Evolutionary conservation across 192 early-diverging fungal species (phyloP), one percentile per base, ranked within the genome.

Genomic region (Backusella morwellensis): DNA sequence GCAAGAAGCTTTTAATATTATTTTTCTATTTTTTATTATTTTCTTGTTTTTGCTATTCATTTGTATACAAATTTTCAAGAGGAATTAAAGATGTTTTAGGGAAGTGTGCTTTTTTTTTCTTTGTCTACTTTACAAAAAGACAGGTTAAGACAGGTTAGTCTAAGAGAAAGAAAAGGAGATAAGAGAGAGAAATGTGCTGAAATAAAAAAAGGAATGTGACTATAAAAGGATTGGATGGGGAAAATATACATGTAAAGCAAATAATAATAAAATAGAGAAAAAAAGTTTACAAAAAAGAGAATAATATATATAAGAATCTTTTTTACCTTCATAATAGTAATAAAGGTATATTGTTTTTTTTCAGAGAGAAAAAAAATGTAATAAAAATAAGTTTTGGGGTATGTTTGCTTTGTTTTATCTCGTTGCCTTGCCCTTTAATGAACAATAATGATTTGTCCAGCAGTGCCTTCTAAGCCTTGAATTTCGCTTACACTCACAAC

Each of bases 401-500:
- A 52, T 72, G 40, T 72, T 40, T 52, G 40, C 12, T 34, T 42
- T 32, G n/a, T 26, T n/a, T 40, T 59, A 54, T 73, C 34, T 12
- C 35, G 12, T 73, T 52, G 14, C 9, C n/a, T 19, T 41, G 11
- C 9, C 11, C 9, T 72, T 74, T 66, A 82, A 36, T 82, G 80
- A 38, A 82, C 80, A 63, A 82, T 82, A 5, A 82, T 77, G 41
- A 82, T 78, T 59, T 82, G 80, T 15, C 77, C 70, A 40, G 70
- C 63, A 32, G 35, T 72, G 9, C 80, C 77, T 52, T 77, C 80
- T 6, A 82, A 15, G 40, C 80, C 80, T 68, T 77, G 77, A 8
- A 82, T 70, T 26, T 82, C 80, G 59, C 76, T 78, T n/a, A 82
- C 41, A 67, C 80, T 82, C 38, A 82, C 80, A 35, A 78, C 54